Conservation (phyloP, 2,329 filamentous ascomycete genomes). For the Pyricularia sp. region DNA sequence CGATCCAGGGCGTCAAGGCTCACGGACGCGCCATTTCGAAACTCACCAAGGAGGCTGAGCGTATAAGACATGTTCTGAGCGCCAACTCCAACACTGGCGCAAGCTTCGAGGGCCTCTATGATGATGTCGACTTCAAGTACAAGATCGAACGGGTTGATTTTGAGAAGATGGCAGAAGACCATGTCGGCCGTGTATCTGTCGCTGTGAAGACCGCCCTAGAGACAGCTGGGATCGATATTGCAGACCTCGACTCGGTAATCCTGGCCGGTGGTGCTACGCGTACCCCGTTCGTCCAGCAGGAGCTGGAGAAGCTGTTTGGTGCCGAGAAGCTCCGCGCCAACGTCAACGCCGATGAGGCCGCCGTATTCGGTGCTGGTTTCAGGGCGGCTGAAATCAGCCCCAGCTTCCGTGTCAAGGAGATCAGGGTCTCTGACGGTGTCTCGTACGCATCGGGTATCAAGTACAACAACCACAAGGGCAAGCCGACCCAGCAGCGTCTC, state of each 20-base stretch:
- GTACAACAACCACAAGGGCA: conserved; percentile 56
- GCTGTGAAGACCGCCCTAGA: conserved; percentile 65
- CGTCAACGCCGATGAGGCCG: conserved; percentile 93
- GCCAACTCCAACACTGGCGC: conserved; percentile 74
- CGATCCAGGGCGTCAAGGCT: conserved; percentile 47
- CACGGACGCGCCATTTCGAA: conserved; percentile 82
- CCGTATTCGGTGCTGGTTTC: conserved; percentile 91
- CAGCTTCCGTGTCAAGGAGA: conserved; percentile 96
- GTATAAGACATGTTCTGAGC: conserved; percentile 76
- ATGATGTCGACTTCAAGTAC: conserved; percentile 88
- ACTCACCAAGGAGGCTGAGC: conserved; percentile 85
- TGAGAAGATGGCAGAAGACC: conserved; percentile 59
- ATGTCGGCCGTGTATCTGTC: conserved; percentile 53
- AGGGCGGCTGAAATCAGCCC: conserved; percentile 84
- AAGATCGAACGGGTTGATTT: conserved; percentile 71
- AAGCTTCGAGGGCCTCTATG: conserved; percentile 79
- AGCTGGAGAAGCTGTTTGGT: conserved; percentile 61
- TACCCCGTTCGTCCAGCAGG: conserved; percentile 87
- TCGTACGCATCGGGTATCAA: conserved; percentile 63
- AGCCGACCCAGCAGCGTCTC: conserved; percentile 66
- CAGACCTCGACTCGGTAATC: conserved; percentile 78
- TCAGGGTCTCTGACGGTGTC: conserved; percentile 65
- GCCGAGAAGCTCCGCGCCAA: conserved; percentile 77
- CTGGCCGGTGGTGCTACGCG: conserved; percentile 82
- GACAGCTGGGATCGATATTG: conserved; percentile 56